Base-by-base conservation (phyloP, 176 grass and related monocot genomes). In the Oryza meyeriana region DNA sequence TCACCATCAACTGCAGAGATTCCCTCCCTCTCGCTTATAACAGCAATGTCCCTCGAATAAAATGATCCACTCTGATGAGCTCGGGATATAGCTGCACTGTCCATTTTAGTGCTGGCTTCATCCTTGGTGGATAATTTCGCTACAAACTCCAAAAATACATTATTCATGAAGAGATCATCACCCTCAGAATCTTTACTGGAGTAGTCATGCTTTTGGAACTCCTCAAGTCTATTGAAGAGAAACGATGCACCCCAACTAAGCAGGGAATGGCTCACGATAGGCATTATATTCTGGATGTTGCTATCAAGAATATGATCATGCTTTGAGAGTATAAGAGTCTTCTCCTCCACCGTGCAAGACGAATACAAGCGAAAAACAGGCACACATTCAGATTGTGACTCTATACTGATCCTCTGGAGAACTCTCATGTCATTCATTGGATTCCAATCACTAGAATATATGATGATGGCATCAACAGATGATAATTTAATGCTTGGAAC, bases 361-460 rank as follows among this genome's bases (percentile, higher is more conserved):
- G 92, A 90, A 78, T 93, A 98, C 6, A 98, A 39, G 64, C 95
- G 92, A 86, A 98, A 92, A 79, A 98, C 59, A 8, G 79, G 69
- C 63, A 95, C 71, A 11, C 17, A 73, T 22, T 85, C 82, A 86
- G 71, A 73, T 59, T 81, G 73, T 69, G 90, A 90, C 83, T 98
- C 84, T 64, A 98, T 85, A 64, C 52, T 98, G 71, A 94, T 88
- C 84, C 28, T 93, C 57, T 94, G 90, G 62, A 98, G 86, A 66
- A 61, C 78, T 77, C 88, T 90, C 52, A 91, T 80, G 47, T 98
- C 95, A 91, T 94, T 98, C 77, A 77, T 71, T 1, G 95, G 92
- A 85, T 93, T 98, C 95, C 90, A 94, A 73, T 94, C 92, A 76
- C 92, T 94, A 63, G 84, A 28, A 84, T 91, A 98, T 59, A 98